Percentiles rank a stretch among this genome's conserved stretches.
These are phyloP conservation scores for Syncephalastrum contaminatum DNA, from an alignment of 371 early-diverging fungal genomes.

Conservation along the genomic window DNA sequence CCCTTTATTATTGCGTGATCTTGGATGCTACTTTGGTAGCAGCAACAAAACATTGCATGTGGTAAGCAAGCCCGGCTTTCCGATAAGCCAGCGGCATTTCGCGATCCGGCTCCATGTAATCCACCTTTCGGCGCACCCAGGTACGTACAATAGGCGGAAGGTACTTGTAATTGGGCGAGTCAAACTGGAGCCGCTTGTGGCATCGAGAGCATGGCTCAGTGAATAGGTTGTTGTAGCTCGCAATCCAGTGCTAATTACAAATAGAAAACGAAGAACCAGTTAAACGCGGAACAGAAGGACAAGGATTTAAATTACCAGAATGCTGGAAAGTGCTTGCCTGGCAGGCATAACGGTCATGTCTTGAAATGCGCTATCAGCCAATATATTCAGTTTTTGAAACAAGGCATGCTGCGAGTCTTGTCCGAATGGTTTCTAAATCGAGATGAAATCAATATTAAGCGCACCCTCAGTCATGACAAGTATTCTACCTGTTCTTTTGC, in stretches of 20 bases:
- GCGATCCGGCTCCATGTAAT: constrained; percentile 10
- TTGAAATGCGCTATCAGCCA: constrained; percentile 35
- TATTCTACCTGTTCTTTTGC: constrained; percentile 36
- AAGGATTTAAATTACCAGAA: constrained; percentile 22
- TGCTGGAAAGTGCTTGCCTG: constrained; percentile 28
- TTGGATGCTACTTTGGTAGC: constrained; percentile 18
- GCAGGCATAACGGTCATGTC: constrained; percentile 36
- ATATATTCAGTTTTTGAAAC: constrained; percentile 37
- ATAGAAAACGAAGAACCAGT: background rate
- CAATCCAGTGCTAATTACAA: constrained; percentile 35
- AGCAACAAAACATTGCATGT: constrained; percentile 38
- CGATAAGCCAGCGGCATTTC: constrained; percentile 9
- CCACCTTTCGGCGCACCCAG: constrained; percentile 28
- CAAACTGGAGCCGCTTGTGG: constrained; percentile 41
- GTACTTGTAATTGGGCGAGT: constrained; percentile 44
- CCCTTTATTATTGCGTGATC: constrained; percentile 2
- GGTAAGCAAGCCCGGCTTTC: constrained; percentile 26
- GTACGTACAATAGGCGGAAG: constrained; percentile 48
- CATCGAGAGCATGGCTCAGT: constrained; percentile 42
- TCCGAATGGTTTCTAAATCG: constrained; percentile 19
- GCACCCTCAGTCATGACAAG: background rate
- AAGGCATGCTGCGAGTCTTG: constrained; percentile 36
- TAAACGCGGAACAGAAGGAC: background rate
- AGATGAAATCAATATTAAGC: background rate
- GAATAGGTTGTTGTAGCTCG: constrained; percentile 39